Evolutionary conservation across 768 basidiomycete genomes (phyloP).

Genomic region (Leucocoprinus sp.): DNA sequence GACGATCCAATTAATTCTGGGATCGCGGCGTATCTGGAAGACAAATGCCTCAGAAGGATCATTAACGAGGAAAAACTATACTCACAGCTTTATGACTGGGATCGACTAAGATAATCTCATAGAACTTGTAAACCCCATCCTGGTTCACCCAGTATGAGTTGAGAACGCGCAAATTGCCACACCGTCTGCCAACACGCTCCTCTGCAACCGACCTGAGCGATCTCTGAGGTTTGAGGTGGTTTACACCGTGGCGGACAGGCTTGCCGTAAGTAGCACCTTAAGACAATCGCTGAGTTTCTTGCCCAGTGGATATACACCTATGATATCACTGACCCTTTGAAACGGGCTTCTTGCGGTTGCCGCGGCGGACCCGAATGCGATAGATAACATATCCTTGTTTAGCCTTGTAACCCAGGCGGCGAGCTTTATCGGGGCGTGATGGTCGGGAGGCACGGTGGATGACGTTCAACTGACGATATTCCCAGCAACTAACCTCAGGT

Average conservation of each 20-base stretch:
- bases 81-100: slow-evolving; percentile 89
- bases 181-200: slow-evolving; percentile 94
- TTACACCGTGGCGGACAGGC: slow-evolving; percentile 98
- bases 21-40: slow-evolving; percentile 80
- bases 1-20: slow-evolving; percentile 98
- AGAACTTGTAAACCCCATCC: slow-evolving; percentile 99
- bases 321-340: slow-evolving; percentile 71
- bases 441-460: slow-evolving; percentile 98
- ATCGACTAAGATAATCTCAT: slow-evolving; percentile 97
- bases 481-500: slow-evolving; percentile 70
- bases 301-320: neutral
- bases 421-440: slow-evolving; percentile 98
- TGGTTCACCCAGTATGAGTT: slow-evolving; percentile 99
- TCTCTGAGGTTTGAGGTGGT: slow-evolving; percentile 97
- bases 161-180: slow-evolving; percentile 92
- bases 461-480: slow-evolving; percentile 96
- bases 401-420: slow-evolving; percentile 98
- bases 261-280: slow-evolving; percentile 97
- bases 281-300: neutral
- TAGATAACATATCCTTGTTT: slow-evolving; percentile 99
- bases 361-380: slow-evolving; percentile 92
- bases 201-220: slow-evolving; percentile 90
- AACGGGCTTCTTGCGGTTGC: slow-evolving; percentile 98
- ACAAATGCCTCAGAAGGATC: neutral
- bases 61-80: slow-evolving; percentile 11